Conservation (phyloP, 208 protist species). For the Trypanosoma congolense region DNA sequence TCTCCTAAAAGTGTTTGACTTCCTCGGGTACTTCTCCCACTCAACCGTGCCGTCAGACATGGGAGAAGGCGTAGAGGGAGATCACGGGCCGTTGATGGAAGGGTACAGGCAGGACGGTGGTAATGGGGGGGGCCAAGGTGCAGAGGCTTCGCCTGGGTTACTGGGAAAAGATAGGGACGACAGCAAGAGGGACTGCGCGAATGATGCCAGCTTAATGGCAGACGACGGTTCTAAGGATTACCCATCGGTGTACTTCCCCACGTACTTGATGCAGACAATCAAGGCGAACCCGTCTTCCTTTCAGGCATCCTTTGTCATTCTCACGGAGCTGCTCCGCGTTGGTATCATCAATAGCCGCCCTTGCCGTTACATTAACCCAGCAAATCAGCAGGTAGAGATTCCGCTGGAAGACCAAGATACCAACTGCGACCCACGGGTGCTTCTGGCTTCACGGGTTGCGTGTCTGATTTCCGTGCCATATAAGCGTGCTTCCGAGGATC, state of each 20-base stretch:
- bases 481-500: conserved; percentile 24
- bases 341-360: conserved; percentile 43
- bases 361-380: conserved; percentile 37
- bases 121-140: background rate
- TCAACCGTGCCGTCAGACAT: conserved; percentile 18
- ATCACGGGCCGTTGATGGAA: too few species aligned
- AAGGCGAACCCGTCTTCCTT: conserved; percentile 49
- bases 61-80: conserved; percentile 13
- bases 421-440: conserved; percentile 27
- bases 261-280: conserved; percentile 30
- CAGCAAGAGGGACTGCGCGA: background rate
- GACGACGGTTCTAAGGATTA: conserved; percentile 8
- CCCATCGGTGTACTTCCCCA: conserved; percentile 45
- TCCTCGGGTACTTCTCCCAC: conserved; percentile 89
- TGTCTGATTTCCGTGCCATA: conserved; percentile 70
- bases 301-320: conserved; percentile 57
- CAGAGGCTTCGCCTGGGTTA: background rate
- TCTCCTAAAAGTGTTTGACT: conserved; percentile 83
- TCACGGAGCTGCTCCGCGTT: conserved; percentile 73
- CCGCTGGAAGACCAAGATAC: conserved; percentile 16
- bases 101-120: background rate
- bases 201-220: background rate
- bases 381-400: conserved; percentile 12
- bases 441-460: conserved; percentile 74
- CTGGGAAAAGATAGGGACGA: background rate